phyloP scores from a whole-genome alignment of 2,329 filamentous ascomycete species.

The Penicillium sclerotigenum region DNA sequence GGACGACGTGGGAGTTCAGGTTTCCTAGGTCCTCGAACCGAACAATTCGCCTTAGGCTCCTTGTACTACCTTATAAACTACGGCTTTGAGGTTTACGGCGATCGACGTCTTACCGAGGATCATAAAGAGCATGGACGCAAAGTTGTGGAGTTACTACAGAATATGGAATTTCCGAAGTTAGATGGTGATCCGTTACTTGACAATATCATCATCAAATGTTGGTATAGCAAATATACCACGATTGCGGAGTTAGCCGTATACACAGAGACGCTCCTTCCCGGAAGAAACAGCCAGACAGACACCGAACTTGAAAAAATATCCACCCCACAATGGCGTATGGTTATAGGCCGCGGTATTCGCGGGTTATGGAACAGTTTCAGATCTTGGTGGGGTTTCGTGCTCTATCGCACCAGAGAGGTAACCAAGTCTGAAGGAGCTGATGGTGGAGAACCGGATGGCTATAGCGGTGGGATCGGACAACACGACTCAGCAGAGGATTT shows the following conservation, averaged over 20 bases:
- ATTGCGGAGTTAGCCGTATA: slow-evolving; percentile 18
- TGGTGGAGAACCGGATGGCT: too few species aligned
- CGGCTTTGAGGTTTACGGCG: slow-evolving; percentile 30
- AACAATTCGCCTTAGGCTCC: slow-evolving; percentile 34
- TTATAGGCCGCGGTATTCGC: too few species aligned
- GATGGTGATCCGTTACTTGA: slow-evolving; percentile 27
- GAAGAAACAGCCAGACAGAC: background rate
- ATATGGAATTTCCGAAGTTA: slow-evolving; percentile 25
- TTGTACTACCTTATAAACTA: slow-evolving; percentile 35
- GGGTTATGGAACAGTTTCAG: too few species aligned
- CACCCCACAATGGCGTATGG: background rate
- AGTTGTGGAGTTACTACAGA: slow-evolving; percentile 22
- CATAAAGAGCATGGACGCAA: slow-evolving; percentile 22
- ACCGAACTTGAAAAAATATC: background rate
- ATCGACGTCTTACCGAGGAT: slow-evolving; percentile 26
- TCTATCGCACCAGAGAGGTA: fast-evolving
- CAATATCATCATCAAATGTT: slow-evolving; percentile 23
- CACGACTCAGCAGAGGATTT: slow-evolving; percentile 8
- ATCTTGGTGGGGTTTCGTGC: too few species aligned
- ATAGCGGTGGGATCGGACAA: background rate
- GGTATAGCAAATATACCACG: slow-evolving; percentile 22
- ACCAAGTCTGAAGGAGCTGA: background rate
- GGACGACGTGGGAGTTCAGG: slow-evolving; percentile 19
- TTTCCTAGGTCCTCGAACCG: slow-evolving; percentile 29
- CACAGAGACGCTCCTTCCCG: slow-evolving; percentile 7